Conservation (phyloP, 192 early-diverging fungal species). For the Spizellomyces sp. region DNA sequence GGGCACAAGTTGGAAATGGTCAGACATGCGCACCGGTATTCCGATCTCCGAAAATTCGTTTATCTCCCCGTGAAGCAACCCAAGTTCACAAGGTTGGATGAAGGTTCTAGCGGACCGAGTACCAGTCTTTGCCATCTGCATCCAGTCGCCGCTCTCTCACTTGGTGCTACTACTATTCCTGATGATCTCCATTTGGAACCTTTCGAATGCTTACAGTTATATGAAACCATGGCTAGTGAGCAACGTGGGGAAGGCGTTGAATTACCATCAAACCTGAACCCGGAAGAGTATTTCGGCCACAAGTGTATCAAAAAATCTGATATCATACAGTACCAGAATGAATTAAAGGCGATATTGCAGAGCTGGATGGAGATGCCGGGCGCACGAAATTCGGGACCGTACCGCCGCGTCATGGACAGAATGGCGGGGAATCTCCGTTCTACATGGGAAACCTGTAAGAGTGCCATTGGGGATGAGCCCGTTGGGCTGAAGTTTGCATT, state of each 20-base stretch:
- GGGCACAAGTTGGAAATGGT: constrained; percentile 33
- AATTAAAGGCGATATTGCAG: constrained; percentile 32
- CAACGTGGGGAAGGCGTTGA: background rate
- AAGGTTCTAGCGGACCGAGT: background rate
- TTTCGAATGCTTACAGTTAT: constrained; percentile 38
- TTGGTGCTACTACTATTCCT: constrained; percentile 26
- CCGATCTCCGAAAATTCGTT: constrained; percentile 42
- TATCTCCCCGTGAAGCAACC: constrained; percentile 29
- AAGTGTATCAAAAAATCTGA: constrained; percentile 31
- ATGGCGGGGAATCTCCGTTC: background rate
- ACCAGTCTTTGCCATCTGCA: constrained; percentile 35
- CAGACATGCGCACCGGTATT: constrained; percentile 39
- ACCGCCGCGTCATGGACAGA: constrained; percentile 16
- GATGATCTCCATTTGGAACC: constrained; percentile 37
- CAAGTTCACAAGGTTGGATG: background rate
- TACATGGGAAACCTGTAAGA: background rate
- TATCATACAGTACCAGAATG: constrained; percentile 29
- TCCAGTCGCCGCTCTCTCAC: constrained; percentile 34
- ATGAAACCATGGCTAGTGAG: constrained; percentile 30
- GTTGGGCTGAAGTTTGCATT: constrained; percentile 13
- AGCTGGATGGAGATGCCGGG: constrained; percentile 33
- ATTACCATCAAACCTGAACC: constrained; percentile 23
- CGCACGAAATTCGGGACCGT: constrained; percentile 19
- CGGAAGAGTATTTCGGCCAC: constrained; percentile 36
- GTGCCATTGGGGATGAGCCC: background rate